A percentile compares a stretch with the other conserved stretches of the same genome.
phyloP scores from a whole-genome alignment of 148 eudicot genomes.

The Rhododendron ferrugineum region DNA sequence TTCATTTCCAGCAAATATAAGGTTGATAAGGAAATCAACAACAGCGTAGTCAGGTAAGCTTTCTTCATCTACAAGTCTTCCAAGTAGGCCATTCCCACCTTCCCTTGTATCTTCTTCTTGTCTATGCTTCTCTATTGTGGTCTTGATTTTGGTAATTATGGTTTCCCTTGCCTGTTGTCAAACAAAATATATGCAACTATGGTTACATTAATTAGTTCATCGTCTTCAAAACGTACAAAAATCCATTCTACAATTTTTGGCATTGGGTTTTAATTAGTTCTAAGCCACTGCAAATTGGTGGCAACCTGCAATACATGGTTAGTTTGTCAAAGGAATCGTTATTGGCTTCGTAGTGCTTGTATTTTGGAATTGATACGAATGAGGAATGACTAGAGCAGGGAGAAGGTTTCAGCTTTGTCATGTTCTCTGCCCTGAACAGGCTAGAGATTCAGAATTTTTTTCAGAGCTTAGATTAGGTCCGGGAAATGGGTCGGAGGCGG shows the following conservation, averaged over 20 bases:
- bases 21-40: conserved; percentile 49
- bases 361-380: too few relatives aligned
- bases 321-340: too few relatives aligned
- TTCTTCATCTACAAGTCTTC: conserved; percentile 44
- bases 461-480: too few relatives aligned
- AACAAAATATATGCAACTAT: background rate
- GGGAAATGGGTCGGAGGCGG: too few relatives aligned
- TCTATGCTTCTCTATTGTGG: conserved; percentile 20
- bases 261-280: too few relatives aligned
- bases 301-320: too few relatives aligned
- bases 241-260: background rate
- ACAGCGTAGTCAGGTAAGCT: conserved; percentile 36
- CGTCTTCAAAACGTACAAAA: background rate
- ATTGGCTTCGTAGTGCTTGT: too few relatives aligned
- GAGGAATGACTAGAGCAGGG: too few relatives aligned
- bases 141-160: conserved; percentile 44
- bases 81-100: conserved; percentile 25
- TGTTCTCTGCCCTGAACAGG: too few relatives aligned
- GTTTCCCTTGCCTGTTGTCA: conserved; percentile 38
- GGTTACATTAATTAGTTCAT: background rate
- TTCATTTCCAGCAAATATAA: conserved; percentile 57
- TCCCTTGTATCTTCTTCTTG: background rate
- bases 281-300: too few relatives aligned
- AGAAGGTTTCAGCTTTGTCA: too few relatives aligned
- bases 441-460: too few relatives aligned